Evolutionary conservation across 805 yeast genomes (phyloP), one percentile per base, ranked within the genome.

Genomic region (Starmerella apis): DNA sequence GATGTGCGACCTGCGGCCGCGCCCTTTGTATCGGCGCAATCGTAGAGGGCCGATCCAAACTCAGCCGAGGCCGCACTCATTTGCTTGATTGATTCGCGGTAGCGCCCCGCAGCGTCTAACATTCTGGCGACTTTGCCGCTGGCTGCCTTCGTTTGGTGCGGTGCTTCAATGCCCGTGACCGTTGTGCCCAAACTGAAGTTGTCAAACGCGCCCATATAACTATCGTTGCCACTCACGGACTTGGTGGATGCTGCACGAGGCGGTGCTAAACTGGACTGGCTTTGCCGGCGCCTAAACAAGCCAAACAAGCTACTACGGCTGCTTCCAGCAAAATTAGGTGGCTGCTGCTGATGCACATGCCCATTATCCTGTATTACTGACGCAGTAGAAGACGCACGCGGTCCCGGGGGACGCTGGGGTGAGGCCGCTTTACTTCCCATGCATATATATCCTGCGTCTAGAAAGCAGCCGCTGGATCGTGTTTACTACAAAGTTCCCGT

Each of bases 1-100:
- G 47, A 27, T 23, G 54, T 53, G 22, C 43, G 49, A n/a, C 48
- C 57, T 4, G 51, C 43, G 4, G 53, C 48, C 3, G 55, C 52
- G 27, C 86, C 86, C 61, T 79, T 78, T 55, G 78, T 71, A 46
- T 75, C 68, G 0, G 86, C 79, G 51, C 78, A 71, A 38, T 71
- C 72, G 59, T 84, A 92, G 48, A 86, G 67, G 1, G 88, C 79
- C 2, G 70, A 65, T 1, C 92, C 94, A 60, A 86, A 76, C 46
- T 77, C 80, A 22, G 80, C 79, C 7, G 92, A 81, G 0, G 86
- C 81, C 14, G 65, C 65, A 1, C 86, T 68, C 55, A 78, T 69
- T 42, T 61, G 58, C 36, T 65, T 47, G 57, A 82, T 61, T 27
- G 83, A 72, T 28, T 66, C 58, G 43, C 75, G 59, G 63, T 80